Evolutionary conservation across 2,329 filamentous ascomycete species (phyloP).

Genomic region (Colletotrichum tropicicola): DNA sequence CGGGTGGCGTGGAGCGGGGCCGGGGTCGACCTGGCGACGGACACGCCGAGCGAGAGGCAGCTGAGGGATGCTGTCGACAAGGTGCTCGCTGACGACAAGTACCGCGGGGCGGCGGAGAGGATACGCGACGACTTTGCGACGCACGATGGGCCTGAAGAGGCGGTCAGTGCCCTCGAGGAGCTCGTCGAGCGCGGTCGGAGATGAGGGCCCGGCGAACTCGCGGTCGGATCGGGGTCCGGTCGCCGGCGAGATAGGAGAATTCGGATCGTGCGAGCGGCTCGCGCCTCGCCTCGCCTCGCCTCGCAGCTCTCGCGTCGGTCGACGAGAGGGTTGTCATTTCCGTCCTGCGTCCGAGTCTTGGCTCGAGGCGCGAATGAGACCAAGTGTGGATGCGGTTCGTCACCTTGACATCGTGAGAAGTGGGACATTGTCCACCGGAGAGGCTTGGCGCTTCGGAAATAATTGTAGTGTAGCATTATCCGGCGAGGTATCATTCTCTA

Average conservation of each 20-base stretch:
- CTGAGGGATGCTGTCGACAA: constrained; percentile 16
- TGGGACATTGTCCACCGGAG: not conserved
- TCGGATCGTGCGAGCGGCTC: not conserved
- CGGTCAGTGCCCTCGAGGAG: not conserved
- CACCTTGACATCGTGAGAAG: not conserved
- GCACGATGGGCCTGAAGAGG: not conserved
- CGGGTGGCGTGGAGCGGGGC: constrained; percentile 35
- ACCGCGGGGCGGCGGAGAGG: not conserved
- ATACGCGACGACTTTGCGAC: not conserved
- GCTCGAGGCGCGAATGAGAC: too few species aligned
- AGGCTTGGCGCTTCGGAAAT: not conserved
- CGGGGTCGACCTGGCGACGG: constrained; percentile 32
- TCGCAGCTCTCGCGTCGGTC: not conserved
- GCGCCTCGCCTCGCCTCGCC: not conserved
- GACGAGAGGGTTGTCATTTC: not conserved
- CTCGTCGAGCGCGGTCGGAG: not conserved
- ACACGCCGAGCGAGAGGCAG: constrained; percentile 14
- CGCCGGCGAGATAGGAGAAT: not conserved
- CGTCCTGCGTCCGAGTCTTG: not conserved
- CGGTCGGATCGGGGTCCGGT: too few species aligned
- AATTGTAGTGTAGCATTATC: constrained; percentile 3
- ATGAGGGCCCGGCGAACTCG: not conserved
- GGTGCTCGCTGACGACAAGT: not conserved
- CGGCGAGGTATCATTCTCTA: constrained; percentile 26
- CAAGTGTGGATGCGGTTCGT: too few species aligned